Base-by-base conservation (phyloP, 2,329 filamentous ascomycete genomes). In the Paraconiothyrium sp. region DNA sequence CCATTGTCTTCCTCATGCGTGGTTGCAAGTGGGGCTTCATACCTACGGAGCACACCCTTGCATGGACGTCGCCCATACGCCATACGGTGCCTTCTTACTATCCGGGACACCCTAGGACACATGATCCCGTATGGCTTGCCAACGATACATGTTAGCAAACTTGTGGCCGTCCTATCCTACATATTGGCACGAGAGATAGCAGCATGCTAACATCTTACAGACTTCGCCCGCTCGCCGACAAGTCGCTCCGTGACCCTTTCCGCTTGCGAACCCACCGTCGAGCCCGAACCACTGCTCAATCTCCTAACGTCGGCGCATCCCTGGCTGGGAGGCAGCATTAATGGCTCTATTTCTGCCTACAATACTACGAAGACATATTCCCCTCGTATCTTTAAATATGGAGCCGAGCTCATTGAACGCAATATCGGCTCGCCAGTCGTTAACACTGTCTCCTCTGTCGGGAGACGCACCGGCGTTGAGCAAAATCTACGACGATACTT, bases 261-360 rank as follows among this genome's bases (percentile, higher is more conserved):
- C 48, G 65, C 72, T 4, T 80, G 69, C 79, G 62, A 78, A 47
- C 57, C 71, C 16, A 62, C 83, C 1, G 79, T 83, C 14, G 85
- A 90, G 44, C 85, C 88, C 6, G 93, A 97, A 77, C 95, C 94
- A 0, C 84, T 97, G 6, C 83, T 98, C 3, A 92, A 92, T 5
- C 87, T 98, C 1, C 86, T 98, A 24, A 96, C 93, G 0, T 94
- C 92, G 2, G 92, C 92, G 1, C 93, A 97, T 74, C 94, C 94
- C 0, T 84, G 96, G 63, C 86, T 97, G 16, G 93, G 92, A 10
- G 92, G 89, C 32, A 93, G 93, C 0, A 94, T 97, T 69, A 92
- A 92, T 67, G 89, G 90, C 56, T 94, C 93, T 0, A 86, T 94
- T 8, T 93, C 91, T 1, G 92, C 92, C 1, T 98, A 98, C 76